A percentile compares a stretch with the other conserved stretches of the same genome.
phyloP scores from a whole-genome alignment of 139 green algal genomes.

The Chlorella sp. region DNA sequence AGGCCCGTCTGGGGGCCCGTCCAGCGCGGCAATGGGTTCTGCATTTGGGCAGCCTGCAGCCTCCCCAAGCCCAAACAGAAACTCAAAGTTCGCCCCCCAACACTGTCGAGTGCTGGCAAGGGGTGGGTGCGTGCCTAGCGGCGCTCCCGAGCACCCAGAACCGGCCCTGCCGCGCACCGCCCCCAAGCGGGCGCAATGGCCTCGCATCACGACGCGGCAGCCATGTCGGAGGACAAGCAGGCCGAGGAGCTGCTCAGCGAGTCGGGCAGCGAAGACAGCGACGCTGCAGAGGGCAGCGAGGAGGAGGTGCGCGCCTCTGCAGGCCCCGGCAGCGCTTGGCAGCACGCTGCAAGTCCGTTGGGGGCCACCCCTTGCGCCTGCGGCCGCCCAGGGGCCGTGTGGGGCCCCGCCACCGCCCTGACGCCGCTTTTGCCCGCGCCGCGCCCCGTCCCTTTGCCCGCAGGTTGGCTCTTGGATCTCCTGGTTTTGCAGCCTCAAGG shows the following conservation, averaged over 20 bases:
- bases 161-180: too few relatives aligned
- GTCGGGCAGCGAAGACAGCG: conserved; percentile 37
- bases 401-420: not conserved
- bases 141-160: too few relatives aligned
- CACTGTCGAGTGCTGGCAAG: too few relatives aligned
- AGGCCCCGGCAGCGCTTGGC: not conserved
- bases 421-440: not conserved
- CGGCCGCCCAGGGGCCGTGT: too few relatives aligned
- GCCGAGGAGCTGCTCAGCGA: conserved; percentile 31
- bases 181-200: not conserved
- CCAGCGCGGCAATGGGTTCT: too few relatives aligned
- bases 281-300: conserved; percentile 24
- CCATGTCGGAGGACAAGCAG: conserved; percentile 36
- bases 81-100: too few relatives aligned
- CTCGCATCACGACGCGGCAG: not conserved
- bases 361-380: not conserved
- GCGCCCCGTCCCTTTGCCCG: not conserved
- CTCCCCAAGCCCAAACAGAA: too few relatives aligned
- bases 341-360: not conserved
- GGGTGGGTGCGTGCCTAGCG: too few relatives aligned
- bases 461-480: conserved; percentile 85
- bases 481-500: conserved; percentile 93
- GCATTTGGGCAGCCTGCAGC: too few relatives aligned
- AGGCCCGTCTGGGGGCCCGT: too few relatives aligned
- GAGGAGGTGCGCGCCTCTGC: conserved; percentile 6